A percentile compares a stretch with the other conserved stretches of the same genome.
These are phyloP conservation scores for Harringtonia lauricola DNA, from an alignment of 2,329 filamentous ascomycete genomes.

Conservation along the genomic window DNA sequence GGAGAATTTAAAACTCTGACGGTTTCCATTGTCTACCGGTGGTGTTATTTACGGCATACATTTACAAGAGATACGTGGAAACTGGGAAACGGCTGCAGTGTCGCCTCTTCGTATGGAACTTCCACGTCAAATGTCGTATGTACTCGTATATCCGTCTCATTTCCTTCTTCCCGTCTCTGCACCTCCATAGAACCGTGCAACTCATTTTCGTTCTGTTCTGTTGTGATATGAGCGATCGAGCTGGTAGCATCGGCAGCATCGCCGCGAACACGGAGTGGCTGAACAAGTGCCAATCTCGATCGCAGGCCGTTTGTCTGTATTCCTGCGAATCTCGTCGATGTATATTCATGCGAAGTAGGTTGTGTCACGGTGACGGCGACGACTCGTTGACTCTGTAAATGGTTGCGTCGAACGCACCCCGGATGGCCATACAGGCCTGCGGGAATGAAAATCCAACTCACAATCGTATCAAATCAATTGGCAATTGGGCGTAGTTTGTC, in stretches of 20 bases:
- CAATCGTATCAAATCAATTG: neutral
- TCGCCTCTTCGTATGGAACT: neutral
- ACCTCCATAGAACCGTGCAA: neutral
- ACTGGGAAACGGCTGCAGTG: too few species aligned
- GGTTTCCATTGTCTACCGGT: too few species aligned
- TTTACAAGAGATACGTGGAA: too few species aligned
- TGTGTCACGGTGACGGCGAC: neutral
- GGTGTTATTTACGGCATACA: too few species aligned
- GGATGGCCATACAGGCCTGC: neutral
- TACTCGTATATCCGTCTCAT: too few species aligned
- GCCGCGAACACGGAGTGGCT: neutral
- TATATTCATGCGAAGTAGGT: neutral
- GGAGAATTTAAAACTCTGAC: neutral
- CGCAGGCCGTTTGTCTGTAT: neutral
- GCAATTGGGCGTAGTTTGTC: neutral
- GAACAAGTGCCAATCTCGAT: neutral
- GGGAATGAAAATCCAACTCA: too few species aligned
- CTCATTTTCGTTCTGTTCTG: neutral
- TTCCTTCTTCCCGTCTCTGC: too few species aligned
- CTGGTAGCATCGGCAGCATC: neutral
- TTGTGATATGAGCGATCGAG: neutral
- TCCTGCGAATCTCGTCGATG: neutral
- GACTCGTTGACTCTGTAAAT: constrained; percentile 1
- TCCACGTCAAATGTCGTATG: neutral
- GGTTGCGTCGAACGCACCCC: neutral